phyloP scores from a whole-genome alignment of 148 eudicot species.

The Arbutus unedo region DNA sequence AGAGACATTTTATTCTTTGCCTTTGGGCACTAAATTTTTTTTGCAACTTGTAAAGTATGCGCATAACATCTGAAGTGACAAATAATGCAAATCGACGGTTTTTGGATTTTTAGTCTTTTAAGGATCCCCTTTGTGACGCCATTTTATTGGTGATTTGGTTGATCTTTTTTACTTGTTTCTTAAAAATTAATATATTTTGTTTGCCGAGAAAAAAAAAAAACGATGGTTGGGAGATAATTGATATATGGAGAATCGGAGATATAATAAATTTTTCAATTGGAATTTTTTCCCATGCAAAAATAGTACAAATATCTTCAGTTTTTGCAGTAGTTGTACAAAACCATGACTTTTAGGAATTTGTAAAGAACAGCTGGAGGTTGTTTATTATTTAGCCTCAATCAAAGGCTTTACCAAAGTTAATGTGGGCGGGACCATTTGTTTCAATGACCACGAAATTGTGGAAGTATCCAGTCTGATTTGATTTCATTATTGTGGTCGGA shows the following conservation, averaged over 20 bases:
- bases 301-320: background rate
- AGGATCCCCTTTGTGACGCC: no score
- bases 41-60: no score
- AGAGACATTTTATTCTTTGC: no score
- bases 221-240: background rate
- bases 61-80: background rate
- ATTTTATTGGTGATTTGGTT: no score
- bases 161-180: no score
- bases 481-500: background rate
- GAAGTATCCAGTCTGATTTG: background rate
- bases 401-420: background rate
- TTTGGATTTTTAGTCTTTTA: no score
- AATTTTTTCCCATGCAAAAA: background rate
- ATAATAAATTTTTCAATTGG: background rate
- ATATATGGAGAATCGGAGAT: background rate
- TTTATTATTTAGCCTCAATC: background rate
- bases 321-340: background rate
- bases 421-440: background rate
- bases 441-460: background rate
- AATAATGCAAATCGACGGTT: background rate
- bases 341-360: background rate
- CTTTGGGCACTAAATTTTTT: no score
- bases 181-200: no score
- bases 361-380: background rate
- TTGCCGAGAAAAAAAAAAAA: no score